phyloP scores from a whole-genome alignment of 148 eudicot species.

The Cornus controversa region DNA sequence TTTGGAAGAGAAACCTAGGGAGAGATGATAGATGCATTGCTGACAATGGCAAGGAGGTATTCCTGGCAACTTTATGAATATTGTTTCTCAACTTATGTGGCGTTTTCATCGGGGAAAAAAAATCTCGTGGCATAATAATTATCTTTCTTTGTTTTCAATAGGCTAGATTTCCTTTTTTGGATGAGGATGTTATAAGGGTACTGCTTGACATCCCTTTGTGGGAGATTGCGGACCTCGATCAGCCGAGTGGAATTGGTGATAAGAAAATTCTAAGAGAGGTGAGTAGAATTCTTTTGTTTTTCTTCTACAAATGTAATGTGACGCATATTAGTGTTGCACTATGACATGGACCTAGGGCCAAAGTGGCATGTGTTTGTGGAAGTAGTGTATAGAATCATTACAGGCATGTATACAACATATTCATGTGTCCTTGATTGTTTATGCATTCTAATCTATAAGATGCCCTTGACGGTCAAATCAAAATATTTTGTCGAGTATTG shows the following conservation, averaged over 20 bases:
- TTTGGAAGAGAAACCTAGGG: conserved; percentile 98
- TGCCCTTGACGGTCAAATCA: neutral
- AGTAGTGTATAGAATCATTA: neutral
- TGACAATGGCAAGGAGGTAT: conserved; percentile 95
- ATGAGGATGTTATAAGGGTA: conserved; percentile 82
- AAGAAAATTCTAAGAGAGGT: conserved; percentile 95
- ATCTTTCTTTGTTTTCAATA: conserved; percentile 25
- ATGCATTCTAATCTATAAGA: neutral
- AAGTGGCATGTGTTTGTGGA: neutral
- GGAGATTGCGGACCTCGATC: conserved; percentile 87
- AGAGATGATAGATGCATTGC: conserved; percentile 99
- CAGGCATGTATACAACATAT: neutral
- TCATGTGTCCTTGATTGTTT: neutral
- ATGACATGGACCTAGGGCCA: neutral
- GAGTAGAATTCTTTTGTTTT: neutral
- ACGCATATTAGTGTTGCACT: neutral
- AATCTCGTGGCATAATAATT: neutral
- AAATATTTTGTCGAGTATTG: no score
- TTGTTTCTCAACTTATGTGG: conserved; percentile 8
- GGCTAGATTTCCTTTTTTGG: conserved; percentile 98
- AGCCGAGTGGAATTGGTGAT: conserved; percentile 91
- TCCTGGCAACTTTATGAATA: neutral
- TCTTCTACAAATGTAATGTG: neutral
- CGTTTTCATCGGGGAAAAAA: no score
- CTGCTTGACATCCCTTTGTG: conserved; percentile 78